Conservation (phyloP, 176 grass and related monocot species). For the Hordeum marinum region DNA sequence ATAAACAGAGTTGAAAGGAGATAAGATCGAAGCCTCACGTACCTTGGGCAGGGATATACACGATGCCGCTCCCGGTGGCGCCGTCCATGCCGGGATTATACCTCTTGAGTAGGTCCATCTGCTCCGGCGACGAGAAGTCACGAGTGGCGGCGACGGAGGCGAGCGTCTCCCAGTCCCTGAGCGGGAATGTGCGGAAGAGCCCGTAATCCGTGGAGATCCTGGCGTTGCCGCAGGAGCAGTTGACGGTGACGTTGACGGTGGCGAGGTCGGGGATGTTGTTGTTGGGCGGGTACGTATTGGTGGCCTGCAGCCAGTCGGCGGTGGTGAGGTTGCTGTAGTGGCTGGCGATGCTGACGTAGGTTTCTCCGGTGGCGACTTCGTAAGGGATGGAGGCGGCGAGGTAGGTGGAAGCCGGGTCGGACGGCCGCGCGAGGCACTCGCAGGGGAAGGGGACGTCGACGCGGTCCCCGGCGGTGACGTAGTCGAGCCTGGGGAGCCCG, state of each 20-base stretch:
- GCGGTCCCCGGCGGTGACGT: accelerated
- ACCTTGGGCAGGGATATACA: conserved; percentile 68
- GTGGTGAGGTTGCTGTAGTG: conserved; percentile 56
- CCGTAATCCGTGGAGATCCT: conserved; percentile 46
- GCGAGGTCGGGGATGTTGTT: conserved; percentile 29
- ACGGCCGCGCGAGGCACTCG: not conserved
- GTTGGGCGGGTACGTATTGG: conserved; percentile 35
- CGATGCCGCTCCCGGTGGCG: conserved; percentile 19
- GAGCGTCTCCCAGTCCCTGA: conserved; percentile 34
- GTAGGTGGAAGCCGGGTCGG: not conserved
- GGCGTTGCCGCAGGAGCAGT: conserved; percentile 69
- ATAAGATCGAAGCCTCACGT: not conserved
- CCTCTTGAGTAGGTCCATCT: conserved; percentile 21
- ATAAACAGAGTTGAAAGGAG: not conserved
- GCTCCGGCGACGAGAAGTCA: conserved; percentile 17
- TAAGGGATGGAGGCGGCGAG: conserved; percentile 39
- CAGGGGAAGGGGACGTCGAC: conserved; percentile 22
- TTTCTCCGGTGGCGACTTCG: not conserved
- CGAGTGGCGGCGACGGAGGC: conserved; percentile 6
- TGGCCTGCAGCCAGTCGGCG: conserved; percentile 18
- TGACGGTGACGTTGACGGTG: conserved; percentile 49
- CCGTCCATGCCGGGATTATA: conserved; percentile 57
- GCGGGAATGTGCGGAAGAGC: conserved; percentile 66
- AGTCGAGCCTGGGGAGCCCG: not conserved
- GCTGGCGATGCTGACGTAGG: conserved; percentile 1